Conservation (phyloP, 2,329 filamentous ascomycete genomes). For the Verticillium dahliae region DNA sequence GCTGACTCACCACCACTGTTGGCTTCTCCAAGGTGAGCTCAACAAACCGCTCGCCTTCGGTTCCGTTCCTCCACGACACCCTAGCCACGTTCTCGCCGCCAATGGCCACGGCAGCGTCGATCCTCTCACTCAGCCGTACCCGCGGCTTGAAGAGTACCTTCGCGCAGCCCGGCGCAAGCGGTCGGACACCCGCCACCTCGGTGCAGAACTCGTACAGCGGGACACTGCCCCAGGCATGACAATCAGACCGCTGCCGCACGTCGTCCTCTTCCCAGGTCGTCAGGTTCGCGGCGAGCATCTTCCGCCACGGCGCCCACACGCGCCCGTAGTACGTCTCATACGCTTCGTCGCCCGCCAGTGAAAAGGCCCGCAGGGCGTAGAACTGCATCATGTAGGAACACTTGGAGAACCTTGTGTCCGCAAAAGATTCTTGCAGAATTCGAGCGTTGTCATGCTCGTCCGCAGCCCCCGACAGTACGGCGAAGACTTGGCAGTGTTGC, state of each 20-base stretch:
- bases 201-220: slow-evolving; percentile 13
- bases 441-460: slow-evolving; percentile 5
- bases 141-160: slow-evolving; percentile 20
- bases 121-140: slow-evolving; percentile 12
- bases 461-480: not conserved
- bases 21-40: slow-evolving; percentile 8
- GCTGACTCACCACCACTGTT: slow-evolving; percentile 9
- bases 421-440: slow-evolving; percentile 21
- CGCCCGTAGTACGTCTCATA: slow-evolving; percentile 8
- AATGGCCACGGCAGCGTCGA: slow-evolving; percentile 18
- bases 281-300: slow-evolving; percentile 6
- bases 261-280: slow-evolving; percentile 14
- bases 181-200: slow-evolving; percentile 4
- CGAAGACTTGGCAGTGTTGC: not conserved
- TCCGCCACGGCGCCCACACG: slow-evolving; percentile 11
- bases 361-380: slow-evolving; percentile 15
- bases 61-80: slow-evolving; percentile 13
- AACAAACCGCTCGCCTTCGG: slow-evolving; percentile 5
- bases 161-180: slow-evolving; percentile 9
- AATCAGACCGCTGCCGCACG: slow-evolving; percentile 12
- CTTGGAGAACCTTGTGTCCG: not conserved
- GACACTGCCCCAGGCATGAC: slow-evolving; percentile 14
- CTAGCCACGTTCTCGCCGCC: slow-evolving; percentile 16
- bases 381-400: slow-evolving; percentile 22
- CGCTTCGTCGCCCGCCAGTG: slow-evolving; percentile 5